A percentile compares a stretch with the other conserved stretches of the same genome.
Conservation (phyloP, 208 protist genomes). For the Endotrypanum monterogeii region DNA sequence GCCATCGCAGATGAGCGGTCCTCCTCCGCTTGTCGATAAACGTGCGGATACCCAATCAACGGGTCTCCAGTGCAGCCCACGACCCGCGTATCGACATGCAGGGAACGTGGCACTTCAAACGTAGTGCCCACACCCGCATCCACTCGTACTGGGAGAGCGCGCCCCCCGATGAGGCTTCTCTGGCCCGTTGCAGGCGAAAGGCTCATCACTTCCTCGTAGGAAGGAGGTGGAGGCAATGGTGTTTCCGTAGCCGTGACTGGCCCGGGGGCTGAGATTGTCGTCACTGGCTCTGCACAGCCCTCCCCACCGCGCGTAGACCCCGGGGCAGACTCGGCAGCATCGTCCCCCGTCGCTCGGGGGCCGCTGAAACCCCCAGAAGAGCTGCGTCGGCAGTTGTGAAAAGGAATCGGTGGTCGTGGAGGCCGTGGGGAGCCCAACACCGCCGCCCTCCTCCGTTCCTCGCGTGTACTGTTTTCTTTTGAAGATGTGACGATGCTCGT, state of each 20-base stretch:
- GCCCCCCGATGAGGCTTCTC: background rate
- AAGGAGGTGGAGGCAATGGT: constrained; percentile 4
- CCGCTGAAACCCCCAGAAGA: background rate
- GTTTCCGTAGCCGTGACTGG: background rate
- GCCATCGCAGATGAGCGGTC: background rate
- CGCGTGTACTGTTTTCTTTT: background rate
- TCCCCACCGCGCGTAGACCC: background rate
- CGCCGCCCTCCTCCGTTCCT: background rate
- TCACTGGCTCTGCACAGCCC: background rate
- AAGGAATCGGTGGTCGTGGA: constrained; percentile 11
- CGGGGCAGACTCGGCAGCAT: background rate
- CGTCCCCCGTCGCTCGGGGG: background rate
- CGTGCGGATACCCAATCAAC: background rate
- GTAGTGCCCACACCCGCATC: constrained; percentile 24
- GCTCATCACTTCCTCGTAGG: constrained; percentile 24
- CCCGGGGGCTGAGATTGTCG: background rate
- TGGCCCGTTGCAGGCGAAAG: background rate
- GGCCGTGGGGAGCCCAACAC: background rate
- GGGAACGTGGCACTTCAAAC: background rate
- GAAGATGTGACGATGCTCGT: background rate
- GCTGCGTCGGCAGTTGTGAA: background rate
- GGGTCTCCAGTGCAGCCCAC: background rate
- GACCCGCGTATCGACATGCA: background rate
- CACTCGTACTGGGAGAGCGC: background rate
- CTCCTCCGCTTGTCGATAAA: background rate